Evolutionary conservation across 257 asterid genomes (phyloP).

Genomic region (Mitragyna speciosa): DNA sequence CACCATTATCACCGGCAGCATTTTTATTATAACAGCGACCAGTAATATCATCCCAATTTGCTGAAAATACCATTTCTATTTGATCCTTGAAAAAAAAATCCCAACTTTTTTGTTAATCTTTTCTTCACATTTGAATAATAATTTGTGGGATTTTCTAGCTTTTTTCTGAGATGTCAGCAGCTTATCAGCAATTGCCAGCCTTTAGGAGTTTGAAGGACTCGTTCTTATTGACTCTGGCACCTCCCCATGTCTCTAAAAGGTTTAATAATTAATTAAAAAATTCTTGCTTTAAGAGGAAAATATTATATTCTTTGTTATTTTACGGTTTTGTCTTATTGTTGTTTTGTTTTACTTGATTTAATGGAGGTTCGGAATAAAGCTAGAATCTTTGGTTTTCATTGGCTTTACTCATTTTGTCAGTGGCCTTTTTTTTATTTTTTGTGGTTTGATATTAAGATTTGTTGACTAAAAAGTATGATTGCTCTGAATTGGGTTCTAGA

Average conservation of each 20-base stretch:
- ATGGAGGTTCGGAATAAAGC: background rate
- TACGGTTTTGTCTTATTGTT: background rate
- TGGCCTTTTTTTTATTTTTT: background rate
- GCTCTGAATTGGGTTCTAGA: too few species aligned
- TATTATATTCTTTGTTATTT: background rate
- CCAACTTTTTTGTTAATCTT: background rate
- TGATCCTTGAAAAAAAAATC: background rate
- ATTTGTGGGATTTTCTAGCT: background rate
- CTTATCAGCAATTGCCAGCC: conserved; percentile 26
- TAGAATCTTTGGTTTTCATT: background rate
- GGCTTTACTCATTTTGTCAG: background rate
- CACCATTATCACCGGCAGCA: background rate
- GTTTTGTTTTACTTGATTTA: background rate
- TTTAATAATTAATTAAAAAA: background rate
- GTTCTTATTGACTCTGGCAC: background rate
- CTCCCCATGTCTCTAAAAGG: conserved; percentile 20
- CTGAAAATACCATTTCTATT: background rate
- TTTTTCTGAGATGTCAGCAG: conserved; percentile 17
- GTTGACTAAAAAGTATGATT: too few species aligned
- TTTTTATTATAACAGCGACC: conserved; percentile 9
- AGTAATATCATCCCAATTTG: background rate
- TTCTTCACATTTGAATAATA: background rate
- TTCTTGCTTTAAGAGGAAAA: background rate
- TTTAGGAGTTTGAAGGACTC: conserved; percentile 22
- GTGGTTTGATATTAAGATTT: background rate